Evolutionary conservation across 179 eudicot species (phyloP), one percentile per base, ranked within the genome.

Genomic region (Dionaea muscipula): DNA sequence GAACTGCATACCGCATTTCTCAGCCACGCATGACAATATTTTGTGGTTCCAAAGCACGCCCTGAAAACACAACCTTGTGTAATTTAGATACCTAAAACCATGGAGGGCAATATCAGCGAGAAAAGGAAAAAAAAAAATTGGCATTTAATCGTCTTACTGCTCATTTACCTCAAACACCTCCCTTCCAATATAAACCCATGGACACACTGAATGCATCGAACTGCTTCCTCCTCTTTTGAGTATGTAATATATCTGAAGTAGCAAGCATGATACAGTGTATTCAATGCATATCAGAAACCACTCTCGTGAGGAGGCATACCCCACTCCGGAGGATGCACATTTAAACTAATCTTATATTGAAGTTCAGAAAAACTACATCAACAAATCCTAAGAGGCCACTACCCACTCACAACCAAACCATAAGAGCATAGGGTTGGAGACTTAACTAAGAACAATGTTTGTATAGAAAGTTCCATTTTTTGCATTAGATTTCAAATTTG

Each of bases 11-110:
- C 99, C 99, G 67, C 70, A 69, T 81, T 88, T 68, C 81, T 80
- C 75, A 91, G 72, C 99, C 99, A 88, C 51, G 99, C 85, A 76
- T 91, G 99, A 65, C 99, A 91, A 62, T 91, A 91, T 59, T 91
- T 91, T 36, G 99, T 94, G 46, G 99, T 88, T 65, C 99, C 99
- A 74, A 88, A 91, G 60, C 94, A 84, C 68, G 94, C 98, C 62
- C 98, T 49, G 33, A 11, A 25, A 49, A 13, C 51, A 8, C 7
- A 47, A 47, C 26, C 2, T 49, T 14, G 1, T 5, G 33, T 20
- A 2, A 47, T 22, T 23, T 22, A 22, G 9, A 47, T 7, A 23
- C 18, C 10, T 49, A 21, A 21, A 49, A 23, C 9, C 27, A 49
- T 12, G 24, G 16, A 13, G 28, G 9, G 0, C 16, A n/a, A 25